Evolutionary conservation across 768 basidiomycete genomes (phyloP).

Genomic region (Xanthoconium stramineum): DNA sequence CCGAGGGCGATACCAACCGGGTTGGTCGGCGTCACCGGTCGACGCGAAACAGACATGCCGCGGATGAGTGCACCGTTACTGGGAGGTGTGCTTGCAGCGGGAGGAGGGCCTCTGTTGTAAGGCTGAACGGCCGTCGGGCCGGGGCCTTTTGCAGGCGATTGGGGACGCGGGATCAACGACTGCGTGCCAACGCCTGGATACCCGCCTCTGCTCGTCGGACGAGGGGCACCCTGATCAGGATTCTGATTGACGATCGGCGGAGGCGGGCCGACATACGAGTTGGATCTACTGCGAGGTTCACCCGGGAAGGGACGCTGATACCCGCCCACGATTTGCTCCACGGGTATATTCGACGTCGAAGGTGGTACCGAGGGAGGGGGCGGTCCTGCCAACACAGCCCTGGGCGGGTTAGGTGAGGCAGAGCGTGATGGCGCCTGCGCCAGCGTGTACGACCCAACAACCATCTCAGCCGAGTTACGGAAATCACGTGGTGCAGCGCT

Average conservation of each 20-base stretch:
- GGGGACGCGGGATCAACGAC: conserved; percentile 59
- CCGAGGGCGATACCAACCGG: conserved; percentile 82
- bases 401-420: conserved; percentile 68
- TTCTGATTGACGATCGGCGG: conserved; percentile 28
- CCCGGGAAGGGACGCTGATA: conserved; percentile 89
- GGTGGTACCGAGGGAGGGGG: conserved; percentile 36
- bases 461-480: conserved; percentile 66
- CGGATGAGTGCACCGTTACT: conserved; percentile 6
- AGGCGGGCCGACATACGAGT: conserved; percentile 39
- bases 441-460: conserved; percentile 76
- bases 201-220: conserved; percentile 60
- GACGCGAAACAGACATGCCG: conserved; percentile 30
- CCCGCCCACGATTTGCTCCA: conserved; percentile 68
- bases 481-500: conserved; percentile 49
- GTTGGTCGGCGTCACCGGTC: conserved; percentile 70
- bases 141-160: conserved; percentile 45
- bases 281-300: conserved; percentile 60
- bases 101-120: conserved; percentile 11
- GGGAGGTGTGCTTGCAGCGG: not conserved
- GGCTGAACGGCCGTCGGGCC: conserved; percentile 18
- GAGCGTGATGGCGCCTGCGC: conserved; percentile 54
- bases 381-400: conserved; percentile 75
- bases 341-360: conserved; percentile 47
- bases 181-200: conserved; percentile 84
- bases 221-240: conserved; percentile 37